Evolutionary conservation across 305 asterid genomes (phyloP).

Genomic region (Fraxinus baroniana): DNA sequence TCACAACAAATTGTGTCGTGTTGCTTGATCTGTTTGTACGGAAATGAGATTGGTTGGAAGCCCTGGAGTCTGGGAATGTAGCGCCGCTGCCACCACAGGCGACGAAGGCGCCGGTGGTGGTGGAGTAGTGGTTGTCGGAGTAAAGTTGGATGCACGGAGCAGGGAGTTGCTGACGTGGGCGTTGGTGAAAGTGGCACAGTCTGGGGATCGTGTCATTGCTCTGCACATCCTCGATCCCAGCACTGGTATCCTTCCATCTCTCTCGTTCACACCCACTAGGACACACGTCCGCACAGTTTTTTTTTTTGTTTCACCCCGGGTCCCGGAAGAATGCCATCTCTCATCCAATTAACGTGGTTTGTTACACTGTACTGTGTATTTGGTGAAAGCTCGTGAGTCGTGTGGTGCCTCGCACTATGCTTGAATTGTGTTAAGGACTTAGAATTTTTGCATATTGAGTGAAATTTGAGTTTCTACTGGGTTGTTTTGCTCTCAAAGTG

Average conservation of each 20-base stretch:
- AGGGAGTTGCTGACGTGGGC: conserved; percentile 83
- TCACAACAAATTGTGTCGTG: conserved; percentile 14
- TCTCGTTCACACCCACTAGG: neutral
- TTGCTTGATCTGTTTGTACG: conserved; percentile 28
- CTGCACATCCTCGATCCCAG: conserved; percentile 65
- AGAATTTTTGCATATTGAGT: neutral
- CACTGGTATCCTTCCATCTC: conserved; percentile 42
- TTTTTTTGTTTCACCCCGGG: neutral
- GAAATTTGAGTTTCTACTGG: neutral
- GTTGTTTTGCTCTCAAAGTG: neutral
- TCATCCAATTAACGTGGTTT: neutral
- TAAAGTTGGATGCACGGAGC: conserved; percentile 65
- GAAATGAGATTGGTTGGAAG: conserved; percentile 34
- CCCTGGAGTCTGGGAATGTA: conserved; percentile 27
- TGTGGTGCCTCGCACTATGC: neutral
- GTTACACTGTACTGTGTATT: neutral
- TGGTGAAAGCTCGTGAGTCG: neutral
- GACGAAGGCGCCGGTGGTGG: conserved; percentile 26
- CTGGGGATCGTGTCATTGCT: conserved; percentile 84
- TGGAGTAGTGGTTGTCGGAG: conserved; percentile 78
- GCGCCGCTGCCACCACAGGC: conserved; percentile 23
- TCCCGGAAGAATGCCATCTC: neutral
- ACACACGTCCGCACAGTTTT: neutral
- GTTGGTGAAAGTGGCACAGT: conserved; percentile 69
- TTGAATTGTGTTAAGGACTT: neutral